Evolutionary conservation across 202 grass and related monocot genomes (phyloP), one percentile per base, ranked within the genome.

Genomic region (Eragrostis tef): DNA sequence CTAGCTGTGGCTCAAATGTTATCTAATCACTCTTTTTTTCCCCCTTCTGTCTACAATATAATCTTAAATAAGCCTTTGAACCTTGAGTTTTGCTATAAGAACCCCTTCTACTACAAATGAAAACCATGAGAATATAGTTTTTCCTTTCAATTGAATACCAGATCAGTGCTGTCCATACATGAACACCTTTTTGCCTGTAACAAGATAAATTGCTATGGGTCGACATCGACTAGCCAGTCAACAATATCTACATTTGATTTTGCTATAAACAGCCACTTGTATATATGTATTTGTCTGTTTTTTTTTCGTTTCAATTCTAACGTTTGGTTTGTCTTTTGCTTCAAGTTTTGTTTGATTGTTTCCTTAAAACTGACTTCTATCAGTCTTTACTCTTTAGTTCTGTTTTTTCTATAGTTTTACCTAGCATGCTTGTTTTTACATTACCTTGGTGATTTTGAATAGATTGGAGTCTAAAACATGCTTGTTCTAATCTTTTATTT

Each of bases 141-240:
- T 73, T 54, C 11, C 70, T 53, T 73, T 36, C 26, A 73, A 39
- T n/a, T 54, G 17, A n/a, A n/a, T 25, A 34, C 26, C 16, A 53
- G 48, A 52, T 5, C 1, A 13, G 24, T 60, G 57, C 26, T 62
- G 41, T 63, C 42, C 34, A 45, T 12, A 45, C 14, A 61, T 42
- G 2, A 44, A 45, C 26, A 60, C 16, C n/a, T 24, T 58, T 11
- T 56, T 60, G 53, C 11, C 6, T 47, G 3, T 44, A 36, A 15
- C 53, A 63, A 63, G 11, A 77, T 22, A 77, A 75, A 31, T 11
- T 63, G 16, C 14, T 22, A 77, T 62, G 22, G 11, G 29, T 58
- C 47, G 26, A 48, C 25, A 47, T 58, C 47, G 45, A 48, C 15
- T 49, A 63, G 42, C 46, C 24, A 5, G 11, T 59, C 15, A 29